phyloP scores from a whole-genome alignment of 306 rosid species.

The Cucurbita moschata region DNA sequence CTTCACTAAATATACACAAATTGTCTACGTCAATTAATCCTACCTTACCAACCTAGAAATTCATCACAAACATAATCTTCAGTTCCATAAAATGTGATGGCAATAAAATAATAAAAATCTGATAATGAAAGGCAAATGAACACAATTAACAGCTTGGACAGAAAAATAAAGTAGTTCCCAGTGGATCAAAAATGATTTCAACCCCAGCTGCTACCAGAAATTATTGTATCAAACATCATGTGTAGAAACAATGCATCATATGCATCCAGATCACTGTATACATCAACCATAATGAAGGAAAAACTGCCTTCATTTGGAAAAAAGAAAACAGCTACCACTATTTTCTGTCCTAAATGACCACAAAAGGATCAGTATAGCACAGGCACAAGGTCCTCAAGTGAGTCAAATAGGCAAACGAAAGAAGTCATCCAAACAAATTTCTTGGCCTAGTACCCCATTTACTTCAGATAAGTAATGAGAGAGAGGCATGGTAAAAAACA shows the following conservation, averaged over 20 bases:
- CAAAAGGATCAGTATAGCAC: not conserved
- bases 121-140: not conserved
- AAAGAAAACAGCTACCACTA: not conserved
- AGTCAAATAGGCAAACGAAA: not conserved
- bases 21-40: too few species aligned
- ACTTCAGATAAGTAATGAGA: not conserved
- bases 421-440: not conserved
- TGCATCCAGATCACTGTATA: not conserved
- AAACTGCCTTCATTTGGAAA: not conserved
- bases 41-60: too few species aligned
- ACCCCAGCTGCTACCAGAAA: not conserved
- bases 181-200: not conserved
- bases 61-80: not conserved
- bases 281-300: not conserved
- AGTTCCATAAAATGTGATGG: not conserved
- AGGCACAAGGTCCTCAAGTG: not conserved
- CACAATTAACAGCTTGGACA: not conserved
- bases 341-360: not conserved
- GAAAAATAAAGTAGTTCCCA: not conserved
- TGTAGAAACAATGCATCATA: not conserved
- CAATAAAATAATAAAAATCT: not conserved
- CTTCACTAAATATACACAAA: too few species aligned
- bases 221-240: not conserved
- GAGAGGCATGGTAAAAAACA: not conserved
- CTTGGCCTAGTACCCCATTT: not conserved